Base-by-base conservation (phyloP, 2,329 filamentous ascomycete species). In the Huntiella moniliformis region DNA sequence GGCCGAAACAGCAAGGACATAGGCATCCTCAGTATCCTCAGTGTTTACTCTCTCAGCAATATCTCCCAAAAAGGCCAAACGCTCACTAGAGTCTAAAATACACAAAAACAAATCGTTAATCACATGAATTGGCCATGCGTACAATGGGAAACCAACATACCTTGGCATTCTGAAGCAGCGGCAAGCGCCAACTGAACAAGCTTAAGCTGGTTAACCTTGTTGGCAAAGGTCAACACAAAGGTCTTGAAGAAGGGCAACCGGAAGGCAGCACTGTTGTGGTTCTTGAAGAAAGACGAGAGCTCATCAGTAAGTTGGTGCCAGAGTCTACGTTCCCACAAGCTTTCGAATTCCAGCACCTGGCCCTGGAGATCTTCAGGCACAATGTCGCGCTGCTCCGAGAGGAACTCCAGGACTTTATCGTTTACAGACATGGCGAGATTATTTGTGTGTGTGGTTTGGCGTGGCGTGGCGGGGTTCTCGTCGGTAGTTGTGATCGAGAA, bases 151-250 rank as follows among this genome's bases (percentile, higher is more conserved):
- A 7, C 8, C 8, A 13, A 51, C 62, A 44, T 61, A 88, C 84
- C 77, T 67, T 73, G 71, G 63, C 82, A 93, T 67, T 93, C 79
- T 56, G 79, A 77, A 45, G 86, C 85, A 39, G 91, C 83, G 64
- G 82, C 83, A 59, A 96, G 67, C 12, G 86, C 91, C 54, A 98
- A 68, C 53, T 83, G 80, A 54, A 98, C 91, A 54, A 96, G 79
- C 72, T 95, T 95, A 52, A 98, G 71, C 68, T 96, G 88, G 67
- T 96, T 98, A 71, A 98, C 95, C 72, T 92, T 95, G 61, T 94
- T 87, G 53, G 87, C 85, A 60, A 98, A 98, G 63, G 82, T 91
- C 61, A 88, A 75, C 63, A 98, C 82, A 68, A 98, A 98, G 56
- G 77, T 78, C 66, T 91, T 85, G 71, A 91, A 98, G 63, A 98